A percentile compares a stretch with the other conserved stretches of the same genome.
Evolutionary conservation across 208 protist genomes (phyloP).

Genomic region (Wallacemonas sp.): DNA sequence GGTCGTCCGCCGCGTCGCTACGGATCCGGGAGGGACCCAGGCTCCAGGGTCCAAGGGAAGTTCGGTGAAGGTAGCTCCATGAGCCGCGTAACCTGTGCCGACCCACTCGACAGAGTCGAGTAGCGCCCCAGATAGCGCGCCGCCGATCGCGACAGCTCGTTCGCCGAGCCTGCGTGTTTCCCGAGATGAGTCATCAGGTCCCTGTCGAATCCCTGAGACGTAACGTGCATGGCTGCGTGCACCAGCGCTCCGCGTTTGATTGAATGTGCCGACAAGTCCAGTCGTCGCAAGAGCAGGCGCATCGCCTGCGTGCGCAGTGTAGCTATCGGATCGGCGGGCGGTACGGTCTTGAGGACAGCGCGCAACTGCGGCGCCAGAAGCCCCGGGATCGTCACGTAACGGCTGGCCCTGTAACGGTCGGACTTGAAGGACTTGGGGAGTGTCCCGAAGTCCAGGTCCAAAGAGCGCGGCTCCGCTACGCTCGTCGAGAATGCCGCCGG

Average conservation of each 20-base stretch:
- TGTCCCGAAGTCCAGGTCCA: background rate
- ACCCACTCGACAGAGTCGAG: background rate
- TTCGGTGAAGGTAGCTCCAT: background rate
- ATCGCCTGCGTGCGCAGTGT: background rate
- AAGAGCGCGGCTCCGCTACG: background rate
- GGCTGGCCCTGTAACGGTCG: background rate
- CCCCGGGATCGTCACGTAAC: background rate
- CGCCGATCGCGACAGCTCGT: background rate
- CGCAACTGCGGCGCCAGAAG: background rate
- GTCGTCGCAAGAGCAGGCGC: background rate
- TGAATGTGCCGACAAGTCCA: background rate
- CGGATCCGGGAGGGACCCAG: background rate
- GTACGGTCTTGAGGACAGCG: background rate
- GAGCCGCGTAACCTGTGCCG: background rate
- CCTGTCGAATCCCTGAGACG: background rate
- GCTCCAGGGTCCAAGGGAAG: background rate
- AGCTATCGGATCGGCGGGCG: background rate
- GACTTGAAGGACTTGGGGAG: background rate
- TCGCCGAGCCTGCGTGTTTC: background rate
- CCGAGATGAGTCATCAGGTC: background rate
- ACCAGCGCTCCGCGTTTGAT: background rate
- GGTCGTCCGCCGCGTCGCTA: background rate
- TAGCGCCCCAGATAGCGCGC: background rate
- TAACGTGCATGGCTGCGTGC: background rate
- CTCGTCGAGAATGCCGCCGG: background rate